phyloP scores from a whole-genome alignment of 495 filamentous ascomycete genomes.

The Lophium mytilinum region DNA sequence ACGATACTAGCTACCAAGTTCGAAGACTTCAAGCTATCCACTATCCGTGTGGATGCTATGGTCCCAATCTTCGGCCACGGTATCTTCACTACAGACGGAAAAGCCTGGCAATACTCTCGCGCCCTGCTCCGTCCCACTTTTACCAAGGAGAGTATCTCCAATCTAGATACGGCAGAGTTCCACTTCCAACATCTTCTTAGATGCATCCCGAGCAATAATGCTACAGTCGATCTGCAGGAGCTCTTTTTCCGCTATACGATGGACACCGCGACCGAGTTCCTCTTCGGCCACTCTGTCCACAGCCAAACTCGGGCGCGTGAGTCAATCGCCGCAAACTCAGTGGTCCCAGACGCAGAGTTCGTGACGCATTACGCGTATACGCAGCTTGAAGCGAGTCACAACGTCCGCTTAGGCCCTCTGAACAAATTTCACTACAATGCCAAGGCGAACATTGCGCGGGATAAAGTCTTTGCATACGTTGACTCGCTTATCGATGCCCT shows the following conservation, averaged over 20 bases:
- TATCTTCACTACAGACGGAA: slow-evolving; percentile 64
- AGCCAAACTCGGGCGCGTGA: slow-evolving; percentile 36
- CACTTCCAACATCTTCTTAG: slow-evolving; percentile 45
- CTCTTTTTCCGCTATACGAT: slow-evolving; percentile 77
- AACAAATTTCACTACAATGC: too few relatives aligned
- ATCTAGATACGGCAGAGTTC: slow-evolving; percentile 71
- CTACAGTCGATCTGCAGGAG: slow-evolving; percentile 56
- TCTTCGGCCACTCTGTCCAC: slow-evolving; percentile 69
- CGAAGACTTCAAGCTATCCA: slow-evolving; percentile 47
- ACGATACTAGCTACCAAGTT: slow-evolving; percentile 77
- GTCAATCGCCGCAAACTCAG: neutral
- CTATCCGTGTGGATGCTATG: slow-evolving; percentile 25
- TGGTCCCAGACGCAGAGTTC: slow-evolving; percentile 19
- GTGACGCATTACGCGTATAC: slow-evolving; percentile 25
- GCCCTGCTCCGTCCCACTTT: slow-evolving; percentile 80
- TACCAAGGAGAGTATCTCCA: slow-evolving; percentile 67
- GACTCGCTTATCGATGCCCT: slow-evolving; percentile 51
- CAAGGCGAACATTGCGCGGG: too few relatives aligned
- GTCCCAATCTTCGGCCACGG: slow-evolving; percentile 26
- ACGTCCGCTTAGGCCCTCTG: too few relatives aligned
- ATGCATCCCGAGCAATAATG: slow-evolving; percentile 20
- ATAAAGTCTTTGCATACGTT: slow-evolving; percentile 44
- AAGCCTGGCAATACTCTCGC: slow-evolving; percentile 64
- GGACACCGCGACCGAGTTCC: slow-evolving; percentile 75
- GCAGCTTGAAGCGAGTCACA: slow-evolving; percentile 26